Evolutionary conservation across 768 basidiomycete genomes (phyloP), one percentile per base, ranked within the genome.

Genomic region (Trametes cingulata): DNA sequence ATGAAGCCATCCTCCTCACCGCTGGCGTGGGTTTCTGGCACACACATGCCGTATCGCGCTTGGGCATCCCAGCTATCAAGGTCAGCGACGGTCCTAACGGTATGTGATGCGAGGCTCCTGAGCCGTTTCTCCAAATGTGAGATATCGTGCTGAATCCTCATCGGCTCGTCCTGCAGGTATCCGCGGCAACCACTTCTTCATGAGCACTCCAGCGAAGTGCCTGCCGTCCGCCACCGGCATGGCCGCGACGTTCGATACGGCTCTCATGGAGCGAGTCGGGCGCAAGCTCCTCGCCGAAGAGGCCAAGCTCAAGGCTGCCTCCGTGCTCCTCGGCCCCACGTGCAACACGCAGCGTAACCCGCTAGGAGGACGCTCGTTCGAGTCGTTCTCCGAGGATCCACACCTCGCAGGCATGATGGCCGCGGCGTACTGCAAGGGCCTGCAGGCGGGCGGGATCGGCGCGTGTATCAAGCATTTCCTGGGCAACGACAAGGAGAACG

Each of bases 51-150:
- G 73, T 92, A 24, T 81, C 86, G 19, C 77, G 89, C 8, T 76
- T 91, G 2, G 85, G 86, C 2, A 76, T 93, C 54, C 91, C 90
- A 37, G 82, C 86, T 10, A 75, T 91, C 69, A 90, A 91, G 77
- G 85, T 89, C 67, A 88, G 85, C 74, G 89, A 91, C 76, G 90
- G 91, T 2, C 90, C 90, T 0, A 92, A 91, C 67, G 90, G 89
- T 73, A 65, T 33, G 78, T 80, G 2, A 6, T 35, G 37, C 4
- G 19, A 25, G 24, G 19, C 6, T 49, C 17, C 9, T 7, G 17
- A 1, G 25, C 24, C 29, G 10, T 33, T 33, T 10, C 29, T 33
- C 10, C 6, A 33, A 33, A 33, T 4, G 29, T 33, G 29, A 33
- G 33, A 8, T 20, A 6, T 19, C 35, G 29, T 25, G 41, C 15